Evolutionary conservation across 2,329 filamentous ascomycete species (phyloP), one percentile per base, ranked within the genome.

Genomic region (Fusarium tupiense): DNA sequence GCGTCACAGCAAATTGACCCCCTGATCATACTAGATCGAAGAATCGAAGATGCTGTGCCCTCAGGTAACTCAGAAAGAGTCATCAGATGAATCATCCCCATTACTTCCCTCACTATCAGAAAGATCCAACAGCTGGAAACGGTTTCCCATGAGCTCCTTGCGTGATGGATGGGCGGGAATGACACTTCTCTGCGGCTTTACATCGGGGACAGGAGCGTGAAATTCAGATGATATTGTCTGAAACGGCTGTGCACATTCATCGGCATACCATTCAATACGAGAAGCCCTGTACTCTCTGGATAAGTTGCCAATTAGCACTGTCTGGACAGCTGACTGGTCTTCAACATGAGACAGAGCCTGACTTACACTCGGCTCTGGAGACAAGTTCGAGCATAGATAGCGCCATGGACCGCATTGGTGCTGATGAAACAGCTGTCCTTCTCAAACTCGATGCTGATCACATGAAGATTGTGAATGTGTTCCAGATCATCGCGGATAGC

Each of bases 401-500:
- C 92, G 71, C 92, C 91, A 77, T 92, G 88, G 16, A 97, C 88
- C 1, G 93, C 94, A 81, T 95, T 97, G 13, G 92, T 94, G 63
- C 89, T 91, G 73, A 97, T 90, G 80, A 89, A 89, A 67, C 89
- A 92, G 80, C 91, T 89, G 8, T 86, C 86, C 24, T 86, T 84
- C 6, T 83, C 81, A 80, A 93, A 92, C 13, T 83, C 82, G 50
- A 96, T 83, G 49, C 88, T 88, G 77, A 96, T 86, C 17, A 97
- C 88, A 29, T 92, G 85, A 3, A 97, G 86, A 71, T 94, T 93
- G 84, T 96, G 91, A 69, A 97, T 96, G 80, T 97, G 94, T 31
- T 95, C 92, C 43, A 96, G 86, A 76, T 97, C 93, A 9, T 91
- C 87, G 17, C 92, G 90, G 72, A 97, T 90, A 22, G 83, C 82